A percentile compares a stretch with the other conserved stretches of the same genome.
Evolutionary conservation across 257 asterid genomes (phyloP).

Genomic region (Nicotiana tomentosiformis): DNA sequence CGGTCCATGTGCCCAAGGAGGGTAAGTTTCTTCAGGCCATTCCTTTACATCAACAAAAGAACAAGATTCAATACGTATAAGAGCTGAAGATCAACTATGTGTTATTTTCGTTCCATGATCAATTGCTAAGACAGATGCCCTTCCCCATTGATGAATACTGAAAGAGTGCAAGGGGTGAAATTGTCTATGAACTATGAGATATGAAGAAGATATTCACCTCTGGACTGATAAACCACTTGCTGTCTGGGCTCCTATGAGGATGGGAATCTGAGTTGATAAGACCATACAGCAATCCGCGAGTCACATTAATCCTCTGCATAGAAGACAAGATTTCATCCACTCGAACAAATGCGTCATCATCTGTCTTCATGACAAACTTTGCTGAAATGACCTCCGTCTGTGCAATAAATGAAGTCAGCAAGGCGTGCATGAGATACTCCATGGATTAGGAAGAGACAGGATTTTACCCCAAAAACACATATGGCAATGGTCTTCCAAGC

Average conservation of each 20-base stretch:
- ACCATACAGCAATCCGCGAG: constrained; percentile 83
- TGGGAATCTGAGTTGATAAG: constrained; percentile 76
- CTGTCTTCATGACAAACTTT: constrained; percentile 93
- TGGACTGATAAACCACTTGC: constrained; percentile 97
- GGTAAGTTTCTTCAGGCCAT: constrained; percentile 79
- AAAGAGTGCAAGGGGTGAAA: background rate
- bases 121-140: background rate
- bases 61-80: constrained; percentile 13
- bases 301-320: constrained; percentile 38
- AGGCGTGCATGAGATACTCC: constrained; percentile 21
- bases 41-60: constrained; percentile 41
- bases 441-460: constrained; percentile 31
- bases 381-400: constrained; percentile 87
- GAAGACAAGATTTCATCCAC: constrained; percentile 81
- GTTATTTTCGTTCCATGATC: background rate
- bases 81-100: background rate
- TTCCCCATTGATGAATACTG: background rate
- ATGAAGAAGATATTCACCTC: constrained; percentile 47
- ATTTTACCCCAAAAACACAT: constrained; percentile 84
- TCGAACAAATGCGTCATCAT: constrained; percentile 97
- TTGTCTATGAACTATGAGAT: background rate
- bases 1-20: constrained; percentile 97
- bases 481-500: constrained; percentile 93
- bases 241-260: constrained; percentile 74
- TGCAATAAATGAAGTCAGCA: constrained; percentile 41